A percentile compares a stretch with the other conserved stretches of the same genome.
Evolutionary conservation across 176 grass and related monocot species (phyloP).

Genomic region (Canna indica): DNA sequence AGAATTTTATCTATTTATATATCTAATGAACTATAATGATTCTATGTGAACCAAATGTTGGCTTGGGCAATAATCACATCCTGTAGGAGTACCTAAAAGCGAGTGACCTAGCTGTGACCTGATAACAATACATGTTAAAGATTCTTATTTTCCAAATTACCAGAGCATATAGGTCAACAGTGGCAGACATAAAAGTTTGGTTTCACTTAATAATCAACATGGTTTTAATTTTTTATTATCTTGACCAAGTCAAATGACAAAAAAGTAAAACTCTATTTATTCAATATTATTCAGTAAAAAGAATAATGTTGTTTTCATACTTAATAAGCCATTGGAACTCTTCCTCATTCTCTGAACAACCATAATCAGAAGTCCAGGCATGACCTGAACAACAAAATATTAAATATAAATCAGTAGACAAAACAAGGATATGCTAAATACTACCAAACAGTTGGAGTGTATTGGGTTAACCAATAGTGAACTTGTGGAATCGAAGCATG

Average conservation of each 20-base stretch:
- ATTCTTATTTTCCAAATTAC: too few relatives aligned
- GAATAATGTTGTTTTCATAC: constrained; percentile 30
- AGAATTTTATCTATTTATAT: too few relatives aligned
- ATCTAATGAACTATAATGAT: too few relatives aligned
- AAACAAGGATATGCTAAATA: constrained; percentile 8
- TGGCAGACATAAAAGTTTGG: too few relatives aligned
- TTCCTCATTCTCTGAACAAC: constrained; percentile 77
- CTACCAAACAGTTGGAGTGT: neutral
- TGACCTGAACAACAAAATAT: constrained; percentile 40
- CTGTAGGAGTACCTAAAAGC: too few relatives aligned
- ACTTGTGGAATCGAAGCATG: constrained; percentile 98
- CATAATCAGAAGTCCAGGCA: constrained; percentile 98
- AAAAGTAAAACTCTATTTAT: neutral
- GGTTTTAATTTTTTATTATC: too few relatives aligned
- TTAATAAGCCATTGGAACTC: constrained; percentile 86
- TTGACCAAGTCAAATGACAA: neutral
- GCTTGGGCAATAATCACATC: too few relatives aligned
- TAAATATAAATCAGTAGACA: constrained; percentile 5
- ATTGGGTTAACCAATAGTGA: constrained; percentile 62
- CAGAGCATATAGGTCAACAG: too few relatives aligned
- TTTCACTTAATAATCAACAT: too few relatives aligned
- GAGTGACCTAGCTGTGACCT: too few relatives aligned
- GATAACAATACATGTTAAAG: too few relatives aligned
- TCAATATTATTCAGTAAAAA: neutral
- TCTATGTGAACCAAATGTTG: too few relatives aligned